Conservation (phyloP, 805 yeast species). For the Saccharomycopsis sp. region DNA sequence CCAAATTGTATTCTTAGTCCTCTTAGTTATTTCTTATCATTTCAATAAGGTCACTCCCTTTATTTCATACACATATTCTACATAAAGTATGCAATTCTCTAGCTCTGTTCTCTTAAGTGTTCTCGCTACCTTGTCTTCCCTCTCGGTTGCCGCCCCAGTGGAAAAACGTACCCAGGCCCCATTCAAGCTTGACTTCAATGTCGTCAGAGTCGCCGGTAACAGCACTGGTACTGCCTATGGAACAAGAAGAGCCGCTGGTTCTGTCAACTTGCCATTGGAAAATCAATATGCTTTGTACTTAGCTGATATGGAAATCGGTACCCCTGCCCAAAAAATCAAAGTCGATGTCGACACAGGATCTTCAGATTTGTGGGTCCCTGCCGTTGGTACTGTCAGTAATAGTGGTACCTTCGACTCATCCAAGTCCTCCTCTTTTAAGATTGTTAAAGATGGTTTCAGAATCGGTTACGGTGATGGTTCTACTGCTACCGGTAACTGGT, state of each 20-base stretch:
- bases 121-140: constrained; percentile 9
- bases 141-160: constrained; percentile 15
- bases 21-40: background rate
- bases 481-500: constrained; percentile 45
- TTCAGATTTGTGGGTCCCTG: constrained; percentile 43
- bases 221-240: background rate
- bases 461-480: constrained; percentile 44
- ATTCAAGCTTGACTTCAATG: constrained; percentile 14
- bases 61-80: background rate
- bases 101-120: constrained; percentile 12
- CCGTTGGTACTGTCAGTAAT: constrained; percentile 18
- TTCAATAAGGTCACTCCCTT: too few species aligned
- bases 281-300: constrained; percentile 41
- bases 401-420: constrained; percentile 33
- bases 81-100: constrained; percentile 13
- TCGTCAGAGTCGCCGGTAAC: constrained; percentile 11
- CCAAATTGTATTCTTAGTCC: background rate
- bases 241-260: constrained; percentile 3
- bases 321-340: constrained; percentile 36
- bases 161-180: constrained; percentile 7
- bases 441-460: constrained; percentile 30
- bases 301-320: constrained; percentile 38
- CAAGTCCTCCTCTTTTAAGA: constrained; percentile 30
- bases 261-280: constrained; percentile 22
- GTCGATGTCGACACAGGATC: constrained; percentile 45